Conservation (phyloP, 306 rosid species). For the Cicer yamashitae region DNA sequence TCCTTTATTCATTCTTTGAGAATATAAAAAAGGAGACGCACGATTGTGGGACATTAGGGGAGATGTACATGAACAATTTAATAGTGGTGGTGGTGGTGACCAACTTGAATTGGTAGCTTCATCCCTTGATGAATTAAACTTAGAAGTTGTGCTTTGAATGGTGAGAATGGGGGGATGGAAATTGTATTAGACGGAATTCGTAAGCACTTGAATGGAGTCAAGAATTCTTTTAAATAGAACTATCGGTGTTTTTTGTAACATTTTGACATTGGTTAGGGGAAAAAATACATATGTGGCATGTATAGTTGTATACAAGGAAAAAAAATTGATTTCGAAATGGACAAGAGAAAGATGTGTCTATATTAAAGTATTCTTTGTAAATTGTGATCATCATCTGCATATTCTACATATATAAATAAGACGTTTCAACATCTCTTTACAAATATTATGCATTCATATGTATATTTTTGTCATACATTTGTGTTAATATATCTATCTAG, state of each 20-base stretch:
- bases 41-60: background rate
- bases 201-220: background rate
- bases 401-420: background rate
- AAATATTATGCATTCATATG: background rate
- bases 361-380: background rate
- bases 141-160: background rate
- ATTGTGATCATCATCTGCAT: background rate
- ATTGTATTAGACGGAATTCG: background rate
- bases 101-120: background rate
- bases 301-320: background rate
- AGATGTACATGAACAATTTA: background rate
- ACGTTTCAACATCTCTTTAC: background rate
- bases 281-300: background rate
- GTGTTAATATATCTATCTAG: background rate
- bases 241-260: background rate
- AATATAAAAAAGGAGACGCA: background rate
- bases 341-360: background rate
- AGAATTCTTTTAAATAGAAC: background rate
- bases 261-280: background rate
- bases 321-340: background rate
- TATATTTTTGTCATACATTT: background rate
- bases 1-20: background rate
- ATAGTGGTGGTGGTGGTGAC: background rate
- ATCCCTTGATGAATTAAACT: background rate
- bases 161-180: constrained; percentile 23